A percentile compares a stretch with the other conserved stretches of the same genome.
Evolutionary conservation across 2,329 filamentous ascomycete genomes (phyloP).

Genomic region (Colletotrichum cordylinicola): DNA sequence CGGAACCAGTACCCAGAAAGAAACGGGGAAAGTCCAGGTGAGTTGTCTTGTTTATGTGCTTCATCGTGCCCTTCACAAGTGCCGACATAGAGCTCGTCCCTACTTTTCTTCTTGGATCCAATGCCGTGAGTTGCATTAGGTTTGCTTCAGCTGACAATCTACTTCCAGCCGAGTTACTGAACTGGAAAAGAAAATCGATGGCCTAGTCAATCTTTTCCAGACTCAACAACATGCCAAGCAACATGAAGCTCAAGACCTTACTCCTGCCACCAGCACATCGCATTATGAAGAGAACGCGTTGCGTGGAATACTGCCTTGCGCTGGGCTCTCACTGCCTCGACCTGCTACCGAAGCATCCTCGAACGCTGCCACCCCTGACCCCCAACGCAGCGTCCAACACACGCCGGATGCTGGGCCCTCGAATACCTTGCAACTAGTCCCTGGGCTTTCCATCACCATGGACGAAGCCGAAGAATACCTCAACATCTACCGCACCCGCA

Average conservation of each 20-base stretch:
- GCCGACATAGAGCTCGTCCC: background rate
- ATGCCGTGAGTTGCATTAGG: background rate
- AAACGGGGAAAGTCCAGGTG: constrained; percentile 43
- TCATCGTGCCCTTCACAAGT: too few species aligned
- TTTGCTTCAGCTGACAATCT: background rate
- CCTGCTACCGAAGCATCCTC: background rate
- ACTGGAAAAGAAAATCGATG: constrained; percentile 45
- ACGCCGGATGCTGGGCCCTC: background rate
- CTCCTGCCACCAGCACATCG: background rate
- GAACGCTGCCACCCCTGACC: background rate
- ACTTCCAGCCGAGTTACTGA: constrained; percentile 39
- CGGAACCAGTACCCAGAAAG: constrained; percentile 36
- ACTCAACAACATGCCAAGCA: constrained; percentile 28
- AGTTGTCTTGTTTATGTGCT: too few species aligned
- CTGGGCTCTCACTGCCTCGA: background rate
- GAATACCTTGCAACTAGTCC: constrained; percentile 29
- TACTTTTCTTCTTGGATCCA: background rate
- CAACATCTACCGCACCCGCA: constrained; percentile 36
- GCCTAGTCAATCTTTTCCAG: constrained; percentile 41
- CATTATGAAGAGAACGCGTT: background rate
- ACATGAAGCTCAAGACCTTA: background rate
- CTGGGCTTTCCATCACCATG: constrained; percentile 38
- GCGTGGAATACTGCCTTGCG: background rate
- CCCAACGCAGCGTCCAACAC: background rate
- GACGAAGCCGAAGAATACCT: constrained; percentile 37